Base-by-base conservation (phyloP, 805 yeast species). In the Torulaspora franciscae region DNA sequence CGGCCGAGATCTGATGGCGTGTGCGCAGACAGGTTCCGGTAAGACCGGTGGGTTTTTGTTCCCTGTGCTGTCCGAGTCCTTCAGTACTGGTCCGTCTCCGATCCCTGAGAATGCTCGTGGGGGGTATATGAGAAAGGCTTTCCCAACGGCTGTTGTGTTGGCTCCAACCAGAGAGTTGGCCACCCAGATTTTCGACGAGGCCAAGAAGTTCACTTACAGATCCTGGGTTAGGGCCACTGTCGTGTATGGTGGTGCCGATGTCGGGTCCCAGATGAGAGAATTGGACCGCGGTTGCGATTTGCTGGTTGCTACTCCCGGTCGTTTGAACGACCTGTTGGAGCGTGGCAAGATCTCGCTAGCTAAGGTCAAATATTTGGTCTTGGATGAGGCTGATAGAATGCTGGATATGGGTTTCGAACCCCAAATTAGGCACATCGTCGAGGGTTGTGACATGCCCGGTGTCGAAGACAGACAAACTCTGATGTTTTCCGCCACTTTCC, bases 321-420 rank as follows among this genome's bases (percentile, higher is more conserved):
- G 99, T 77, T 78, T 93, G 67, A 90, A 83, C 65, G 99, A 93
- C 73, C 76, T 93, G 70, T 74, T 93, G 56, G 97, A 90, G 74
- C 86, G 97, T 75, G 97, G 97, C 64, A 76, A 81, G 61, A 86
- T 93, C 58, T 89, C 97, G 36, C 77, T 93, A 64, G 76, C 80
- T 55, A 88, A 86, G 71, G 88, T 91, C 71, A 88, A 85, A 69
- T 93, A 87, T 71, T 79, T 93, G 68, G 97, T 93, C 42, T 78
- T 93, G 57, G 99, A 91, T 72, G 99, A 91, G 78, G 99, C 99
- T 65, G 99, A 93, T 74, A 87, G 99, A 77, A 93, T 93, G 99
- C 82, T 93, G 74, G 99, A 93, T 81, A 93, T 93, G 98, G 99
- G 99, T 79, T 93, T 93, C 75, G 99, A 93, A 76, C 97, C 97